These are phyloP conservation scores for Hypoxylon sp. DNA, from an alignment of 2,329 filamentous ascomycete species.

Conservation along the genomic window DNA sequence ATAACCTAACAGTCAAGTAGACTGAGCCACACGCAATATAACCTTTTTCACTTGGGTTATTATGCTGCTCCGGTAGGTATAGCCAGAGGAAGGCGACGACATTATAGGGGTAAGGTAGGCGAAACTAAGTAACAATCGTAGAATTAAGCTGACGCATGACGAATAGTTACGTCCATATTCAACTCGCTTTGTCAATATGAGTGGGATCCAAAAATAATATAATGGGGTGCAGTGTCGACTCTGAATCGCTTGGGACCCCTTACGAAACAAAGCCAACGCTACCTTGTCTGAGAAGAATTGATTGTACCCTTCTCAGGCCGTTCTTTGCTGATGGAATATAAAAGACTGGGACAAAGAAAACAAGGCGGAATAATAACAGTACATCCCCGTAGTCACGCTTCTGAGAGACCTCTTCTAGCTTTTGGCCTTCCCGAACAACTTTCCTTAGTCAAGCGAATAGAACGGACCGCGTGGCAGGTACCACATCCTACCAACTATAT, in stretches of 20 bases:
- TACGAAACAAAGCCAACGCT: background rate
- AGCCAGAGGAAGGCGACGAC: too few species aligned
- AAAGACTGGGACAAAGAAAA: constrained; percentile 6
- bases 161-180: background rate
- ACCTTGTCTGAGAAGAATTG: constrained; percentile 14
- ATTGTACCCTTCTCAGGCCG: background rate
- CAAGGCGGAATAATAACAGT: constrained; percentile 6
- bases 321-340: background rate
- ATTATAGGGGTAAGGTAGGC: background rate
- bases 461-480: constrained; percentile 34
- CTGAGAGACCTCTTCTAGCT: background rate
- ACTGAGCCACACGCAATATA: too few species aligned
- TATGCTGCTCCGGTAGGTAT: too few species aligned
- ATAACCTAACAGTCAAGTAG: too few species aligned
- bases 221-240: background rate
- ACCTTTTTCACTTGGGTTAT: too few species aligned
- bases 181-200: background rate
- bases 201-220: background rate
- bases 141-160: background rate
- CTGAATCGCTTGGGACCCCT: background rate
- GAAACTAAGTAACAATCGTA: background rate
- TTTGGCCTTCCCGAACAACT: constrained; percentile 19
- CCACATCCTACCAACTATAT: constrained; percentile 6
- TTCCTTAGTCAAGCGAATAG: constrained; percentile 5
- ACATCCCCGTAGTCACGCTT: background rate